These are phyloP conservation scores for Piper longum DNA, from an alignment of 164 flowering plant species.

Conservation along the genomic window DNA sequence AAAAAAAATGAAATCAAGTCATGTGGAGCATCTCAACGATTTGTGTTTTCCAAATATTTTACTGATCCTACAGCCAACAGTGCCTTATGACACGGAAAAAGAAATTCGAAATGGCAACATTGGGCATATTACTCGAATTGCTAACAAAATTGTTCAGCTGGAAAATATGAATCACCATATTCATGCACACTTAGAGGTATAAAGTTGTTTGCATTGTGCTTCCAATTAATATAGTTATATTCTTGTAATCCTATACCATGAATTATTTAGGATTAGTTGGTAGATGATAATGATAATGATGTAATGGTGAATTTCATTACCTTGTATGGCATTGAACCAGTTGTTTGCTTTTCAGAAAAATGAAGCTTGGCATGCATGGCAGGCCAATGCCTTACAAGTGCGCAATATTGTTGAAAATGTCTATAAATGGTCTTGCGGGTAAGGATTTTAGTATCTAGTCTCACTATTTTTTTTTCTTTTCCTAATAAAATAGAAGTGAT, in stretches of 20 bases:
- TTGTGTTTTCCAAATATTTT: neutral
- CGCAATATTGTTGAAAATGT: conserved; percentile 81
- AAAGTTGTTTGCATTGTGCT: neutral
- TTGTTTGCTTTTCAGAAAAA: conserved; percentile 33
- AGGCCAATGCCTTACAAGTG: conserved; percentile 53
- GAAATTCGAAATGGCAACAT: conserved; percentile 65
- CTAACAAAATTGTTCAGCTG: conserved; percentile 74
- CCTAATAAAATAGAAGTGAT: neutral
- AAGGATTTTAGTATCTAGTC: conserved; percentile 11
- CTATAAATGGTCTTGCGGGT: conserved; percentile 92
- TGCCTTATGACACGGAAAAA: conserved; percentile 45
- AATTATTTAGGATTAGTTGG: no score
- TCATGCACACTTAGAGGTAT: conserved; percentile 60
- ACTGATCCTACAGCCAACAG: conserved; percentile 52
- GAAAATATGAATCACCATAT: conserved; percentile 39
- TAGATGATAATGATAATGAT: no score
- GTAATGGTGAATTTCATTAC: neutral
- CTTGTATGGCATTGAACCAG: neutral
- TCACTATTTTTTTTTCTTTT: no score
- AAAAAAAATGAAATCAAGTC: neutral
- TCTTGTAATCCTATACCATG: neutral
- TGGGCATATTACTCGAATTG: conserved; percentile 82
- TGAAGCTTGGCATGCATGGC: conserved; percentile 79
- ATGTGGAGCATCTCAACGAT: neutral
- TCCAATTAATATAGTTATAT: no score